These are phyloP conservation scores for Hyphopichia khmerensis DNA, from an alignment of 1,139 yeast species.

Conservation along the genomic window DNA sequence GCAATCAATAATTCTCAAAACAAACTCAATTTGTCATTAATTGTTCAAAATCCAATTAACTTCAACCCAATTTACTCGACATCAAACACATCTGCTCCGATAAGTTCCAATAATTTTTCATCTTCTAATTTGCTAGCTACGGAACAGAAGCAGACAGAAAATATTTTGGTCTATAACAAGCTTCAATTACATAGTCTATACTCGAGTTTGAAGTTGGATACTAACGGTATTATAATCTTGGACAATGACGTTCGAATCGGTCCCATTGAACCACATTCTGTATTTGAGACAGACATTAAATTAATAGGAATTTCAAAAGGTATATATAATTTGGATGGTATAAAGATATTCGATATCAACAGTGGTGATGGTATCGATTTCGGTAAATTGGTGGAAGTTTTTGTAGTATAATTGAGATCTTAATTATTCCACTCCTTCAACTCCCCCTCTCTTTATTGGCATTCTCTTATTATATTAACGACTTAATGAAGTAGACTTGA, in stretches of 20 bases:
- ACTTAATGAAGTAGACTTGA: too few relatives aligned
- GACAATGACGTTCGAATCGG: slow-evolving; percentile 67
- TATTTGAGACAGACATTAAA: slow-evolving; percentile 62
- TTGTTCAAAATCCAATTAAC: slow-evolving; percentile 30
- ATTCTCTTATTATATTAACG: background rate
- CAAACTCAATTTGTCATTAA: slow-evolving; percentile 45
- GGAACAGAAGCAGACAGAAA: slow-evolving; percentile 1
- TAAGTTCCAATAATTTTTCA: slow-evolving; percentile 10
- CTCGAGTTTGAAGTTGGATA: slow-evolving; percentile 32
- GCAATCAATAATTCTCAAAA: slow-evolving; percentile 58
- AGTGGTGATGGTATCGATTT: slow-evolving; percentile 74
- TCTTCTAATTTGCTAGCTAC: slow-evolving; percentile 14
- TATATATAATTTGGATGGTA: slow-evolving; percentile 62
- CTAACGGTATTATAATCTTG: slow-evolving; percentile 55
- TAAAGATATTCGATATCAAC: slow-evolving; percentile 59
- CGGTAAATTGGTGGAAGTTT: slow-evolving; percentile 68
- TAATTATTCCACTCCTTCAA: too few relatives aligned
- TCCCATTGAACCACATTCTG: slow-evolving; percentile 58
- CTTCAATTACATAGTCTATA: slow-evolving; percentile 32
- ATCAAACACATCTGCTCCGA: slow-evolving; percentile 6
- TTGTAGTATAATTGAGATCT: slow-evolving; percentile 38
- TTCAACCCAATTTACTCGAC: slow-evolving; percentile 17
- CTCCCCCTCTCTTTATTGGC: too few relatives aligned
- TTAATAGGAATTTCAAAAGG: slow-evolving; percentile 67
- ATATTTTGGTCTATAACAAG: slow-evolving; percentile 19